These are phyloP conservation scores for Penicillium sumatraense DNA, from an alignment of 2,329 filamentous ascomycete genomes.

Conservation along the genomic window DNA sequence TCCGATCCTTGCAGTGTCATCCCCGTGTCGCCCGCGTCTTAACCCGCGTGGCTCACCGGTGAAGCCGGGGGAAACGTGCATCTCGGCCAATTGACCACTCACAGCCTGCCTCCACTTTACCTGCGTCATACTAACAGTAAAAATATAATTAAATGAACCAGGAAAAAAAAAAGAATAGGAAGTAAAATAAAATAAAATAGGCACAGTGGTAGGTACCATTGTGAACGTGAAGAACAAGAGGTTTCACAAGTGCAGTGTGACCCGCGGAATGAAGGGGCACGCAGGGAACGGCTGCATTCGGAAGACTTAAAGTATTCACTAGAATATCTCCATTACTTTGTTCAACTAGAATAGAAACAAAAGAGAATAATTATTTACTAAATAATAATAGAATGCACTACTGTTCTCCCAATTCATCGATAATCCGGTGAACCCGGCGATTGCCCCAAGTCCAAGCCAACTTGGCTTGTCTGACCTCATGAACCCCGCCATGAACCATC, in stretches of 20 bases:
- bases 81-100: slow-evolving; percentile 18
- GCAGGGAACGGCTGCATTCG: slow-evolving; percentile 14
- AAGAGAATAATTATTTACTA: no score
- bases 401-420: not conserved
- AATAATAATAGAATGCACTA: not conserved
- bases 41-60: slow-evolving; percentile 32
- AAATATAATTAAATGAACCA: not conserved
- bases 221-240: not conserved
- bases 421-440: slow-evolving; percentile 28
- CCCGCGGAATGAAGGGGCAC: slow-evolving; percentile 14
- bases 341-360: not conserved
- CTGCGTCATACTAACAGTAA: no score
- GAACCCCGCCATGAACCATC: slow-evolving; percentile 27
- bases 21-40: slow-evolving; percentile 17
- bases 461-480: slow-evolving; percentile 37
- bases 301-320: not conserved
- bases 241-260: slow-evolving; percentile 1
- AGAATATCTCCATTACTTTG: no score
- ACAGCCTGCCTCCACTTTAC: slow-evolving; percentile 23
- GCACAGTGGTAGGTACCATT: no score
- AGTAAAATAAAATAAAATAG: not conserved
- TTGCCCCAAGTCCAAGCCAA: no score
- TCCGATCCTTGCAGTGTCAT: slow-evolving; percentile 16
- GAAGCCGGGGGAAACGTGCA: slow-evolving; percentile 27
- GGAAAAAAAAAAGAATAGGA: slow-evolving; percentile 4